Evolutionary conservation across 108 stramenopile genomes (phyloP), one percentile per base, ranked within the genome.

Genomic region (Hondaea fermentalgiana): DNA sequence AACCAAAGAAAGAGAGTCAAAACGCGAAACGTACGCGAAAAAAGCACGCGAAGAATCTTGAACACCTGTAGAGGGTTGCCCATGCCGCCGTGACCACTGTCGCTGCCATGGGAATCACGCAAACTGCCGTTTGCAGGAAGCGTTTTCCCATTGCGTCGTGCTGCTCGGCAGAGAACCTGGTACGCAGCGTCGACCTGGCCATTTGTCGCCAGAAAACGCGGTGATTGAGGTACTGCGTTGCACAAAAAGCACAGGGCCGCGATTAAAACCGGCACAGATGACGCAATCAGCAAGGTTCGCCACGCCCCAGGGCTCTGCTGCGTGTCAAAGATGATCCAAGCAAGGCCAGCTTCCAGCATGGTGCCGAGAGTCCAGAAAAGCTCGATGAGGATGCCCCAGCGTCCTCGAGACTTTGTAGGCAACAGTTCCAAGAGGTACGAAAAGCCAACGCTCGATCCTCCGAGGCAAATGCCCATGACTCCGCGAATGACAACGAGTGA

Each of bases 381-480:
- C 87, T 90, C 59, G 2, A 90, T 72, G 29, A 88, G 17, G 44
- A 69, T 60, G 28, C 55, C 88, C 88, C 88, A 90, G 1, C 55
- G 14, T 19, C 90, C 90, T 5, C 90, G 49, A 5, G 19, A 16
- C n/a, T 17, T 17, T 0, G 88, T 88, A 1, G 90, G 90, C 5
- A 90, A 5, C 49, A 88, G 5, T 64, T 89, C 89, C 89, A 89
- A 8, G 72, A 88, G 43, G 53, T 88, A 35, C 58, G 83, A 59
- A 35, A 89, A 87, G 35, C 28, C 58, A 28, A 89, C 43, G 60
- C 88, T 89, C 72, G 72, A 17, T 19, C 89, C 89, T 19, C 89
- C 89, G 17, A 89, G 49, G 58, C 76, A 51, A 5, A 89, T 28
- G n/a, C 89, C 89, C 87, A 57, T 87, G 3, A 87, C 17, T 4